These are phyloP conservation scores for Mycosphaerella sp. DNA, from an alignment of 2,329 filamentous ascomycete genomes.

Conservation along the genomic window DNA sequence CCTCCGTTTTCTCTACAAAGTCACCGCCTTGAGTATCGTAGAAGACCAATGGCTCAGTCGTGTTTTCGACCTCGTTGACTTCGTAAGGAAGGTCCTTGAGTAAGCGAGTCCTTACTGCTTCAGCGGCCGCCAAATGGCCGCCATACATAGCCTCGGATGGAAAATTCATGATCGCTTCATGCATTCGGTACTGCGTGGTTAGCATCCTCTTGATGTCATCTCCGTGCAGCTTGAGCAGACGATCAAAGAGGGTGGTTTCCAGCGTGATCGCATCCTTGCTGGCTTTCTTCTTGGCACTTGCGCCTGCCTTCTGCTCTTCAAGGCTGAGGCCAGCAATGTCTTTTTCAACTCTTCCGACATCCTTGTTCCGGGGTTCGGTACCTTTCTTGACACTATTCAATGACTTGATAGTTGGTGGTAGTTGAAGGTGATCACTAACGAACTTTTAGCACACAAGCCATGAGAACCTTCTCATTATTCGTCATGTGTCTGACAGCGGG, in stretches of 20 bases:
- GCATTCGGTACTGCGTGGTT: slow-evolving; percentile 97
- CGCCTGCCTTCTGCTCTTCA: slow-evolving; percentile 24
- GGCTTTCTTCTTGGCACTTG: slow-evolving; percentile 32
- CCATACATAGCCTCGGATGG: slow-evolving; percentile 87
- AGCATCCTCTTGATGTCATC: slow-evolving; percentile 84
- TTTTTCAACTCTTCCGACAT: neutral
- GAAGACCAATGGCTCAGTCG: slow-evolving; percentile 79
- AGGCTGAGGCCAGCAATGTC: slow-evolving; percentile 7
- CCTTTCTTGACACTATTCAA: slow-evolving; percentile 39
- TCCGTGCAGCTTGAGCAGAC: slow-evolving; percentile 75
- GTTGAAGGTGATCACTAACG: neutral
- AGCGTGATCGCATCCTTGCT: slow-evolving; percentile 40
- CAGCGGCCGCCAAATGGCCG: slow-evolving; percentile 70
- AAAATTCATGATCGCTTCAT: slow-evolving; percentile 90
- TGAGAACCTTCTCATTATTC: too few relatives aligned
- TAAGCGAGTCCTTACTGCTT: slow-evolving; percentile 66
- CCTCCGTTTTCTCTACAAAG: slow-evolving; percentile 63
- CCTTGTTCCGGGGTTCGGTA: neutral
- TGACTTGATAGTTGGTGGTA: slow-evolving; percentile 77
- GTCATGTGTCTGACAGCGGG: too few relatives aligned
- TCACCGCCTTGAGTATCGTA: slow-evolving; percentile 94
- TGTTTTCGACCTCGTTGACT: slow-evolving; percentile 76
- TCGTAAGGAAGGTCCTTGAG: slow-evolving; percentile 72
- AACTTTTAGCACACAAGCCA: too few relatives aligned
- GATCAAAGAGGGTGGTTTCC: slow-evolving; percentile 89